phyloP scores from a whole-genome alignment of 768 basidiomycete species.

The Russula emetica region DNA sequence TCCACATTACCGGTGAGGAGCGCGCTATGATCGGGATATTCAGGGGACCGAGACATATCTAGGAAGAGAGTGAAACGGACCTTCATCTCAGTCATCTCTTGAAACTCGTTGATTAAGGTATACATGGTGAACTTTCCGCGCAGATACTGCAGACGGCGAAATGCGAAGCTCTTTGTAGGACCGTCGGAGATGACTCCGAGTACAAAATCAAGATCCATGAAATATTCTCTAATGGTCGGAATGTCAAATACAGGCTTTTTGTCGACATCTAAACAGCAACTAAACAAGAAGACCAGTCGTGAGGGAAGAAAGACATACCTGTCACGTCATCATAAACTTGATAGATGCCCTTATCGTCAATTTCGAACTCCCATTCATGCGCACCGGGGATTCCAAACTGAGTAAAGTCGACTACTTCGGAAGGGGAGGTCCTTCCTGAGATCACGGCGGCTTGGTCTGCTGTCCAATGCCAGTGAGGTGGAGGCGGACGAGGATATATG shows the following conservation, averaged over 20 bases:
- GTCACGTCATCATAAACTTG: slow-evolving; percentile 63
- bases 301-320: slow-evolving; percentile 32
- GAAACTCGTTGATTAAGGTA: slow-evolving; percentile 83
- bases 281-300: neutral
- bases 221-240: slow-evolving; percentile 90
- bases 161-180: slow-evolving; percentile 94
- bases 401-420: slow-evolving; percentile 61
- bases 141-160: slow-evolving; percentile 84
- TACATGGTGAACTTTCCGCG: slow-evolving; percentile 94
- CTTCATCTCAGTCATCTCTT: slow-evolving; percentile 96
- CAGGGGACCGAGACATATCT: neutral
- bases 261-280: slow-evolving; percentile 30
- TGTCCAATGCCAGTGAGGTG: slow-evolving; percentile 93
- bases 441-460: slow-evolving; percentile 44
- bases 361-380: slow-evolving; percentile 53
- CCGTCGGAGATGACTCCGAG: slow-evolving; percentile 90
- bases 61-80: slow-evolving; percentile 48
- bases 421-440: slow-evolving; percentile 34
- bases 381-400: slow-evolving; percentile 69
- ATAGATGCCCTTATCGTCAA: slow-evolving; percentile 89
- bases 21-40: slow-evolving; percentile 46
- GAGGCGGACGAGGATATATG: slow-evolving; percentile 89
- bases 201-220: slow-evolving; percentile 90
- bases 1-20: slow-evolving; percentile 67
- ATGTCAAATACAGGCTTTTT: slow-evolving; percentile 67